Conservation (phyloP, 768 basidiomycete genomes). For the Punctularia strigosozonata region DNA sequence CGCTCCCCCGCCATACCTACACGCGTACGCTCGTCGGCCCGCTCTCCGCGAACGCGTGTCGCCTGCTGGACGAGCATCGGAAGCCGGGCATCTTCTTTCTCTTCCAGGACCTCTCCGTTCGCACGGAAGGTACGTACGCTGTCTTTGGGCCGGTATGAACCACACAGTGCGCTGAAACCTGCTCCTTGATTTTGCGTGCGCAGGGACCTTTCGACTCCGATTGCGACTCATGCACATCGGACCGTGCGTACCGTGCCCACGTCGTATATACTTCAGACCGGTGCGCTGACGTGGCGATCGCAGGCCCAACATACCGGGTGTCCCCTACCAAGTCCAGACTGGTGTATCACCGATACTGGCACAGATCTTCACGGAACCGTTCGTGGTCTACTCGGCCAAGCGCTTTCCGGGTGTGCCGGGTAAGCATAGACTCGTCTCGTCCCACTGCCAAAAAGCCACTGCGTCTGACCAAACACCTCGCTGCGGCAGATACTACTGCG, state of each 20-base stretch:
- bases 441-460: background rate
- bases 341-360: slow-evolving; percentile 69
- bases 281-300: too few species aligned
- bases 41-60: slow-evolving; percentile 75
- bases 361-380: slow-evolving; percentile 72
- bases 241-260: slow-evolving; percentile 48
- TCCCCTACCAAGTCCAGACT: slow-evolving; percentile 52
- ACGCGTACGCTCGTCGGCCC: slow-evolving; percentile 88
- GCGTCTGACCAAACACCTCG: background rate
- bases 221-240: slow-evolving; percentile 86
- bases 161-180: slow-evolving; percentile 10
- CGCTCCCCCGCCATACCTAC: slow-evolving; percentile 58
- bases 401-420: slow-evolving; percentile 92
- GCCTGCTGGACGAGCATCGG: slow-evolving; percentile 75
- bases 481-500: slow-evolving; percentile 63
- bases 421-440: slow-evolving; percentile 22
- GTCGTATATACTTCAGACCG: background rate
- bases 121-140: slow-evolving; percentile 65
- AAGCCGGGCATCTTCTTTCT: slow-evolving; percentile 88
- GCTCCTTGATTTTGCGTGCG: slow-evolving; percentile 9
- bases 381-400: slow-evolving; percentile 86
- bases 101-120: slow-evolving; percentile 87
- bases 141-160: slow-evolving; percentile 3
- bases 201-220: slow-evolving; percentile 78
- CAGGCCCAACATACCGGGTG: too few species aligned